Evolutionary conservation across 2,329 filamentous ascomycete species (phyloP).

Genomic region (Coniochaeta hoffmannii): DNA sequence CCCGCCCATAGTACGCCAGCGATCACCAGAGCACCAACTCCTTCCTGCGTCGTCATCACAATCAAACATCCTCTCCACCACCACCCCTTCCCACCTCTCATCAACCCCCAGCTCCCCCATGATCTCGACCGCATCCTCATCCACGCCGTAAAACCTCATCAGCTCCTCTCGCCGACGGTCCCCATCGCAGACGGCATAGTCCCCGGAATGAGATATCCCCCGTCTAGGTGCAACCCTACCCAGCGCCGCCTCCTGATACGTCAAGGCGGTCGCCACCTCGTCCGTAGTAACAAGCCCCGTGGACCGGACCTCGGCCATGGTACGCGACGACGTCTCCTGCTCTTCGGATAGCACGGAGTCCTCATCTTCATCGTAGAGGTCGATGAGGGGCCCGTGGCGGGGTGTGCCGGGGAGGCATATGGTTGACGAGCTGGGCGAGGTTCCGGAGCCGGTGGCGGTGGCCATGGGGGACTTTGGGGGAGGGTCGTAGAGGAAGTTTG

Average conservation of each 20-base stretch:
- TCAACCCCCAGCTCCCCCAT: neutral
- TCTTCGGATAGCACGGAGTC: too few species aligned
- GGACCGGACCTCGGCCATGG: too few species aligned
- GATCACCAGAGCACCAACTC: neutral
- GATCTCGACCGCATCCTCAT: neutral
- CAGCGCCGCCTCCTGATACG: neutral
- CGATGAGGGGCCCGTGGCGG: neutral
- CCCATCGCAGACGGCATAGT: neutral
- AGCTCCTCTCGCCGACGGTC: neutral
- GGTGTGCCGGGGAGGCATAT: neutral
- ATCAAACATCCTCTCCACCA: neutral
- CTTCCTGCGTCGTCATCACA: neutral
- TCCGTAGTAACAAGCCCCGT: too few species aligned
- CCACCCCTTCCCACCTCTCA: neutral
- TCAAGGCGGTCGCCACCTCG: neutral
- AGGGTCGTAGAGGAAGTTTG: neutral
- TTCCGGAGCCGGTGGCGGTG: neutral
- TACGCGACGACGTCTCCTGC: too few species aligned
- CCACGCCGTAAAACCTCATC: neutral
- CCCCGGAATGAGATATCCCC: too few species aligned
- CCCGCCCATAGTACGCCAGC: neutral
- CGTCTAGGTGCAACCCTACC: neutral
- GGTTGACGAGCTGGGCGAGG: neutral
- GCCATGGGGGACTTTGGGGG: neutral
- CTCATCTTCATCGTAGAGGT: neutral